Base-by-base conservation (phyloP, 139 green algal genomes). In the Ettlia oleoabundans region DNA sequence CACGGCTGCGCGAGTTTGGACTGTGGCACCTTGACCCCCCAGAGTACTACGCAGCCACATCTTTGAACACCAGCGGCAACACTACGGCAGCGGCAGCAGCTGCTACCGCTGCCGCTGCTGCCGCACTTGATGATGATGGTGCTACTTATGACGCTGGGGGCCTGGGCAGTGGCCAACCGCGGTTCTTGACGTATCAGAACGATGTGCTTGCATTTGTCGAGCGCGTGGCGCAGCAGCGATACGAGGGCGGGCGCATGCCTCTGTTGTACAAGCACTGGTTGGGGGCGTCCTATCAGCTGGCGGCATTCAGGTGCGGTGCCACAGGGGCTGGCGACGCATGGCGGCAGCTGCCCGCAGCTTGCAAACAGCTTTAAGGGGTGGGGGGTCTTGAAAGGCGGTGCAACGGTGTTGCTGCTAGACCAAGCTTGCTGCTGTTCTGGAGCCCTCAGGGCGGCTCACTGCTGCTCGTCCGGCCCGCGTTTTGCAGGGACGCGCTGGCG, bases 251-350 rank as follows among this genome's bases (percentile, higher is more conserved):
- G 8, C n/a, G n/a, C 38, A 85, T 80, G 82, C 76, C 78, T 28
- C 7, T 52, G 7, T 66, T 87, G 51, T 64, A 72, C 40, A 83
- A 74, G 55, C 82, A 87, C 76, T 81, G 73, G 35, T 8, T 79
- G 28, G 67, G 52, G 3, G 47, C 84, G 18, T 40, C 3, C 22
- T 83, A 81, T 53, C 82, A 87, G 76, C n/a, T 84, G 13, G 67
- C 67, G 21, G 21, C 42, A 35, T 80, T 80, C 73, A 67, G 53
- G 73, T 80, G 73, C 3, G 47, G 30, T 43, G n/a, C n/a, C n/a
- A n/a, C n/a, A n/a, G n/a, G n/a, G n/a, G n/a, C n/a, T n/a, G n/a
- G n/a, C n/a, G n/a, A n/a, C n/a, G n/a, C n/a, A n/a, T n/a, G n/a
- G n/a, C n/a, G n/a, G n/a, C n/a, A n/a, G n/a, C n/a, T n/a, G n/a